Percentiles rank a stretch among this genome's conserved stretches.
Conservation (phyloP, 352 stramenopile genomes). For the Pythium pyrilobum region DNA sequence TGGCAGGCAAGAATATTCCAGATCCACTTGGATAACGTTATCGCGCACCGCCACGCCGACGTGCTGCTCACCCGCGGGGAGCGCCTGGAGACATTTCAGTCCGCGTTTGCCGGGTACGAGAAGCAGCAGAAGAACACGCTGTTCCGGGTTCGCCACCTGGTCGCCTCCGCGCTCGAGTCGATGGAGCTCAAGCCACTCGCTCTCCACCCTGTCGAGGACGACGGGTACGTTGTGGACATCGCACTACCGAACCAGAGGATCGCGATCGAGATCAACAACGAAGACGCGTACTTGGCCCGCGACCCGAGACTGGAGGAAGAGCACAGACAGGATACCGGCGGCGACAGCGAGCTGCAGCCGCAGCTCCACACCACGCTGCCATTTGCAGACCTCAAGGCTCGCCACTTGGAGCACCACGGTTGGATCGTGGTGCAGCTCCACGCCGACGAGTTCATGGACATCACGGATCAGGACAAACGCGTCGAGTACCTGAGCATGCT, state of each 20-base stretch:
- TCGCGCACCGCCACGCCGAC: slow-evolving; percentile 25
- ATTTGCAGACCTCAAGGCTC: slow-evolving; percentile 60
- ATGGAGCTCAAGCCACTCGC: slow-evolving; percentile 32
- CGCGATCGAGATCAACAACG: slow-evolving; percentile 58
- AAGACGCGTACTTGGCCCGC: slow-evolving; percentile 35
- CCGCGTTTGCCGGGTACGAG: slow-evolving; percentile 40
- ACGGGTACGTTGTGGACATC: slow-evolving; percentile 57
- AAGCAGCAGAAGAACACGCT: slow-evolving; percentile 47
- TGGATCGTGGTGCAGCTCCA: slow-evolving; percentile 70
- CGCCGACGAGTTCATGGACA: slow-evolving; percentile 43
- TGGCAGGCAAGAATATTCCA: slow-evolving; percentile 44
- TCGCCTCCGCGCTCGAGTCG: slow-evolving; percentile 47
- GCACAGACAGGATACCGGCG: too few relatives aligned
- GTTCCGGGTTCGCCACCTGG: slow-evolving; percentile 52
- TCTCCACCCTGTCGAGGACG: slow-evolving; percentile 2
- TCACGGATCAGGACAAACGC: slow-evolving; percentile 41
- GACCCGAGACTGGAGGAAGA: slow-evolving; percentile 6
- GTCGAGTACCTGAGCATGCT: slow-evolving; percentile 59
- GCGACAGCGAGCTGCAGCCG: slow-evolving; percentile 14
- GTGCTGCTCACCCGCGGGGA: slow-evolving; percentile 24
- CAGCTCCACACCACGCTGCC: slow-evolving; percentile 33
- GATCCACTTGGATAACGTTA: slow-evolving; percentile 52
- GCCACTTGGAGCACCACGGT: slow-evolving; percentile 51
- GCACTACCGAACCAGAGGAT: slow-evolving; percentile 44
- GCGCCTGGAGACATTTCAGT: slow-evolving; percentile 32